phyloP scores from a whole-genome alignment of 495 filamentous ascomycete genomes.

The Annulohypoxylon bovei region DNA sequence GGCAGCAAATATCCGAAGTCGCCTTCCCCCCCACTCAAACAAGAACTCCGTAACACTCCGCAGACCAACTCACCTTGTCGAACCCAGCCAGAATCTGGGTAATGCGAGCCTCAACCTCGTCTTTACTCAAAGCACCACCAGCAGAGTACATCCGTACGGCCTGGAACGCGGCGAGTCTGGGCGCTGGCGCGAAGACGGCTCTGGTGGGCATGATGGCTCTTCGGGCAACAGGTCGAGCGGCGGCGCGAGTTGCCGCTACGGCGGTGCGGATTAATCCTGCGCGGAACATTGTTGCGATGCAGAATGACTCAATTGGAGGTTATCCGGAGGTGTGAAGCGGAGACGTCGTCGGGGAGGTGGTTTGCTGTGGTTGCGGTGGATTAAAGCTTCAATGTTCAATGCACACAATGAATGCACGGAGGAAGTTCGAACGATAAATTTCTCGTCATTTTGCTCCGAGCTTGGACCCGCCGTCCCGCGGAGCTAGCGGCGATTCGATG shows the following conservation, averaged over 20 bases:
- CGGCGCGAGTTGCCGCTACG: conserved; percentile 60
- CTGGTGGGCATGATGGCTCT: conserved; percentile 60
- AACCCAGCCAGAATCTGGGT: conserved; percentile 91
- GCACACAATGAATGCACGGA: no score
- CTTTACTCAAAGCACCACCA: conserved; percentile 75
- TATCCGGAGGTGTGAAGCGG: not conserved
- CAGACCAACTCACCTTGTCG: conserved; percentile 81
- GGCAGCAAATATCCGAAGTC: not conserved
- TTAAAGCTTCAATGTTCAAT: conserved; percentile 30
- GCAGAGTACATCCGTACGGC: conserved; percentile 87
- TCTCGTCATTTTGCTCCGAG: conserved; percentile 43
- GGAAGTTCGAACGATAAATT: conserved; percentile 35
- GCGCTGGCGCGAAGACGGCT: conserved; percentile 64
- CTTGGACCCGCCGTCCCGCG: conserved; percentile 32
- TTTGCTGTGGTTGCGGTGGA: not conserved
- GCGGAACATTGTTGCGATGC: conserved; percentile 77
- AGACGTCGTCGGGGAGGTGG: conserved; percentile 4
- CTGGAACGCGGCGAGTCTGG: conserved; percentile 63
- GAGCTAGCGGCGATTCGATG: conserved; percentile 39
- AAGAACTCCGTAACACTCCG: conserved; percentile 6
- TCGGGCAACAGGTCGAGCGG: conserved; percentile 67
- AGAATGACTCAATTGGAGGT: conserved; percentile 36
- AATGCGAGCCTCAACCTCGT: conserved; percentile 92
- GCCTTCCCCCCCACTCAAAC: not conserved
- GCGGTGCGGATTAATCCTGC: conserved; percentile 77